Evolutionary conservation across 1,284 basidiomycete species (phyloP), one percentile per base, ranked within the genome.

Genomic region (Amylostereum areolatum): DNA sequence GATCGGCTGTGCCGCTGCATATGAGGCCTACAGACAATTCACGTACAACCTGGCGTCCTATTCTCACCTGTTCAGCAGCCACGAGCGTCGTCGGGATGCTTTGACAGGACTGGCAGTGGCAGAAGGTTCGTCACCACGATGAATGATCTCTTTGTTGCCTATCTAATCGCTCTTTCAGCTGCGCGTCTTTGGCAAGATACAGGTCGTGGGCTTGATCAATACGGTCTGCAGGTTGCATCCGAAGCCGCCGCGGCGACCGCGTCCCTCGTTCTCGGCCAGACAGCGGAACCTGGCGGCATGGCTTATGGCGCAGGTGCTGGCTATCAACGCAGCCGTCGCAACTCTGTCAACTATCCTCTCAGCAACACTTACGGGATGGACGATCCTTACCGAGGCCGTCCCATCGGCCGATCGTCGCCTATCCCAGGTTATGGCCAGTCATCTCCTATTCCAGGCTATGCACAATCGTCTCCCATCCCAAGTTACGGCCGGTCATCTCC

Each of bases 1-100:
- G 52, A 68, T 83, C 12, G 81, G 81, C 0, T 74, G 80, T 57
- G 81, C 81, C 9, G 80, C 81, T 18, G 80, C 78, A 2, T 84
- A 82, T 55, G 79, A 82, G 59, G 79, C 80, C 1, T 79, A 78
- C 61, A 71, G 78, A n/a, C 71, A 71, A 36, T 79, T 78, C 74
- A 74, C 74, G 46, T 70, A 75, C 52, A 75, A 81, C 50, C 68
- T 64, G 31, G 67, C 66, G 2, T 66, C 79, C 40, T 74, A 77
- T 49, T 71, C 75, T 45, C 74, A 74, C 35, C 53, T 80, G 8
- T 70, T 70, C 49, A 71, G 68, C 9, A 77, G 81, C 53, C 58
- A 62, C 43, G 77, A 77, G 50, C 65, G 75, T 42, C 79, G 81
- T 59, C 65, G 75, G 49, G 80, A 83, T 62, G 75, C 70, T 18